phyloP scores from a whole-genome alignment of 257 asterid species.

The Voacanga thouarsii region DNA sequence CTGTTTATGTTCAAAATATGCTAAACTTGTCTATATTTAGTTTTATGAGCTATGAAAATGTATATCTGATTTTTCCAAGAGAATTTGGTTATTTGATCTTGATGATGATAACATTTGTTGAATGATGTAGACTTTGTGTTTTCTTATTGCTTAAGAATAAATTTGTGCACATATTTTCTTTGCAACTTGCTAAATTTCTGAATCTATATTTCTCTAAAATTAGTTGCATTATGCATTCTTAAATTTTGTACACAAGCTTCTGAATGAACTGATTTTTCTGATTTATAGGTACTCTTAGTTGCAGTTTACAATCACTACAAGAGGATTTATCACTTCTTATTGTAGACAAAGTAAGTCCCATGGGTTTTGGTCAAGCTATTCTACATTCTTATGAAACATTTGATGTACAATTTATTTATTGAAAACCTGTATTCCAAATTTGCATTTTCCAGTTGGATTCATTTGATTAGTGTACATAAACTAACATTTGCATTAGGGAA shows the following conservation, averaged over 20 bases:
- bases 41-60: neutral
- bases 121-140: no score
- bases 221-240: neutral
- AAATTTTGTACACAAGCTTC: constrained; percentile 4
- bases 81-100: neutral
- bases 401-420: neutral
- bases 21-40: neutral
- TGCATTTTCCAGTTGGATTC: neutral
- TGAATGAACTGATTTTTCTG: constrained; percentile 20
- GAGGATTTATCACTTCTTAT: constrained; percentile 54
- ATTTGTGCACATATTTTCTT: neutral
- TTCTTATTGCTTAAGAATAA: neutral
- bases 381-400: neutral
- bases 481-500: neutral
- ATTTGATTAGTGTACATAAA: neutral
- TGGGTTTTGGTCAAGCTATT: neutral
- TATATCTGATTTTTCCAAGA: neutral
- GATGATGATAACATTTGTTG: neutral
- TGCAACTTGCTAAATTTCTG: no score
- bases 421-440: neutral
- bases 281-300: constrained; percentile 76
- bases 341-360: constrained; percentile 54
- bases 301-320: constrained; percentile 96
- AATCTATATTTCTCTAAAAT: neutral
- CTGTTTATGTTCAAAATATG: neutral